Base-by-base conservation (phyloP, 768 basidiomycete species). In the Hericium alpestre region DNA sequence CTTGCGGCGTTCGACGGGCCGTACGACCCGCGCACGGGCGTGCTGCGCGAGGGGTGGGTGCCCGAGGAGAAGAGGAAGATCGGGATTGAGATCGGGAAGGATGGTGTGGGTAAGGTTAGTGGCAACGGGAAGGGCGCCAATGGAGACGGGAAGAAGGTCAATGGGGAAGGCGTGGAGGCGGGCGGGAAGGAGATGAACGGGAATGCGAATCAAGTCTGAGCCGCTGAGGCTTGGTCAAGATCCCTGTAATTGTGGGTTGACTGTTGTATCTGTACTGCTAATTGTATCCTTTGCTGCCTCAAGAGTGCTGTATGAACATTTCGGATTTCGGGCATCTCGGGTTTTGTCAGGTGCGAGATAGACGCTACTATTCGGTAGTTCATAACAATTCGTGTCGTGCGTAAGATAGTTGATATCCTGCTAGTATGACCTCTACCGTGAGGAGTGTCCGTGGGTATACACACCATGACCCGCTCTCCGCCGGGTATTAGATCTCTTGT, bases 11-110 rank as follows among this genome's bases (percentile, higher is more conserved):
- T 56, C n/a, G 61, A 60, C 7, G 61, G 61, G 12, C 61, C 59
- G 15, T 62, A 62, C 40, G 59, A 62, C 47, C 51, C 54, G 40
- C 51, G 51, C 54, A 62, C 61, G 20, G 61, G 61, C 22, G 48
- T 12, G 20, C 49, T 62, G 20, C 56, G 56, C 22, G 59, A 58
- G 15, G 53, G 52, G 46, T 58, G 60, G 60, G 32, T 57, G 3
- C 43, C 48, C 25, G 23, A 51, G 18, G 39, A 43, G 22, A 41
- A 55, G 8, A 51, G 32, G 53, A 38, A 55, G 27, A 46, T 32
- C 11, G 20, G 38, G 2, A n/a, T 38, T 27, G 54, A 58, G 23
- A 20, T 52, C 7, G 49, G 18, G 20, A 40, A 38, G 7, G 40
- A 55, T 5, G 37, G 43, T 15, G 52, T 38, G 5, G 20, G 43